phyloP scores from a whole-genome alignment of 495 filamentous ascomycete genomes.

The Penicillium coprophilum region DNA sequence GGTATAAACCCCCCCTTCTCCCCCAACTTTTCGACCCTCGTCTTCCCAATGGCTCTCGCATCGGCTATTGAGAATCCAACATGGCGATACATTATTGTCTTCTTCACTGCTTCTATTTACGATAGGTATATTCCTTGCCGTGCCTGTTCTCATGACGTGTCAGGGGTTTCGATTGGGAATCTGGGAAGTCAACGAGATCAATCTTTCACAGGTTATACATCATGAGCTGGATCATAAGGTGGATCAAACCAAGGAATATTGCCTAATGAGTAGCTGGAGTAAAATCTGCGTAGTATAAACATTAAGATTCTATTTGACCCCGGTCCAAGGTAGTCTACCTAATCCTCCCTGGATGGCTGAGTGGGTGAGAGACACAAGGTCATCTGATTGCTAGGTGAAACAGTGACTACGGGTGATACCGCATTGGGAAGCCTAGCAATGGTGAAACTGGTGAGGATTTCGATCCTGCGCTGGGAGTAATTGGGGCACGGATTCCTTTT shows the following conservation, averaged over 20 bases:
- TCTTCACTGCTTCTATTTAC: too few relatives aligned
- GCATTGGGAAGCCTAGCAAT: not conserved
- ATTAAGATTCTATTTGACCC: not conserved
- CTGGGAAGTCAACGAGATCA: not conserved
- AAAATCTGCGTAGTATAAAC: not conserved
- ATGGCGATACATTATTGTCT: too few relatives aligned
- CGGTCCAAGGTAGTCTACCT: not conserved
- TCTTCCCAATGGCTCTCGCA: too few relatives aligned
- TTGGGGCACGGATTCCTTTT: not conserved
- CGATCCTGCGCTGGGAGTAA: not conserved
- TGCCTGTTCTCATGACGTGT: too few relatives aligned
- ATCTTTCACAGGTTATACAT: not conserved
- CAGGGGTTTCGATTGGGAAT: not conserved
- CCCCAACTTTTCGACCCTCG: too few relatives aligned
- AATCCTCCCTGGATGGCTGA: conserved; percentile 5
- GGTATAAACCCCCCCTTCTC: too few relatives aligned
- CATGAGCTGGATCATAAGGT: not conserved
- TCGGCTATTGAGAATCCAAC: too few relatives aligned
- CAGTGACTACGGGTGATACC: not conserved
- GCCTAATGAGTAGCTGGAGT: not conserved
- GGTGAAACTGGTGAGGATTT: conserved; percentile 1
- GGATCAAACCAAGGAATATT: not conserved
- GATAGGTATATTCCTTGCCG: too few relatives aligned
- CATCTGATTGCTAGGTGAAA: not conserved
- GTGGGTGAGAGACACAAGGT: conserved; percentile 5